Evolutionary conservation across 129 eudicot species (phyloP).

Genomic region (Saposhnikovia divaricata): DNA sequence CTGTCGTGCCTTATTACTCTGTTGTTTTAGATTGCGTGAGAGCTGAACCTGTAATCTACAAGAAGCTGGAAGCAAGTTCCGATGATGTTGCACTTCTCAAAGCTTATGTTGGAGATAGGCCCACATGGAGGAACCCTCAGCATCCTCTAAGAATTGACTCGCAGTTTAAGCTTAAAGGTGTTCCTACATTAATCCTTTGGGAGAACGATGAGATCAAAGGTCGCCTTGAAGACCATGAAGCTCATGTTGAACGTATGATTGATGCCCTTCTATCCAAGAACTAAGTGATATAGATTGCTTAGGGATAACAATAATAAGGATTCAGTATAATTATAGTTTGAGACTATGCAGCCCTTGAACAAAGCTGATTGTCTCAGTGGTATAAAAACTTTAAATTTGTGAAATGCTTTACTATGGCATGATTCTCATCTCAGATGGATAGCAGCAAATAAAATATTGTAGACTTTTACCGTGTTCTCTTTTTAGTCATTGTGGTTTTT

Average conservation of each 20-base stretch:
- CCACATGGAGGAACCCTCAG: conserved; percentile 79
- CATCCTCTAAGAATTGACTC: conserved; percentile 85
- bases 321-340: neutral
- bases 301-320: neutral
- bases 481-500: neutral
- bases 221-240: conserved; percentile 93
- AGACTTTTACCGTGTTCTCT: neutral
- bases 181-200: conserved; percentile 80
- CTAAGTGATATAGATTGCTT: conserved; percentile 10
- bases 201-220: conserved; percentile 56
- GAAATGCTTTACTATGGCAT: neutral
- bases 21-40: conserved; percentile 69
- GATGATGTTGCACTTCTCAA: conserved; percentile 58
- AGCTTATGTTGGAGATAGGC: conserved; percentile 87
- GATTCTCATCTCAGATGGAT: neutral
- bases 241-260: conserved; percentile 59
- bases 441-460: neutral
- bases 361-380: neutral
- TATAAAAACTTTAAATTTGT: neutral
- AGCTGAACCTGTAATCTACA: conserved; percentile 92
- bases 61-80: conserved; percentile 49
- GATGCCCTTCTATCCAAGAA: conserved; percentile 46
- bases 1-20: neutral
- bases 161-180: conserved; percentile 75
- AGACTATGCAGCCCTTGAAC: neutral